A percentile compares a stretch with the other conserved stretches of the same genome.
Conservation (phyloP, 352 stramenopile genomes). For the Phytopythium chamaehyphon region DNA sequence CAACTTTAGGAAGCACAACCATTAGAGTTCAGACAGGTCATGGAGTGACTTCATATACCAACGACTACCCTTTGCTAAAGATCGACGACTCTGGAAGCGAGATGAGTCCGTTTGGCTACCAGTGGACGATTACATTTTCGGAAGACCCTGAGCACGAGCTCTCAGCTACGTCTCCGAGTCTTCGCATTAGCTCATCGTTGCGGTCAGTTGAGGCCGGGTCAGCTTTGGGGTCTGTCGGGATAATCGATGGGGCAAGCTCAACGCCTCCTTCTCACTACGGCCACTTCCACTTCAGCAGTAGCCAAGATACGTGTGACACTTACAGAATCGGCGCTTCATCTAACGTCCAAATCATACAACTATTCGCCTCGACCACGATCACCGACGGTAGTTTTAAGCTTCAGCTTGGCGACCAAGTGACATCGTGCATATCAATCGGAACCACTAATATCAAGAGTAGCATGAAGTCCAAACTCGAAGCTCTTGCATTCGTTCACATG, state of each 20-base stretch:
- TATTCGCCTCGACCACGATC: constrained; percentile 64
- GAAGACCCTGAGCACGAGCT: constrained; percentile 21
- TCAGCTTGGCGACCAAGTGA: constrained; percentile 43
- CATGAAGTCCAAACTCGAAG: constrained; percentile 33
- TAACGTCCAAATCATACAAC: constrained; percentile 55
- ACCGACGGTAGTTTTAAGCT: constrained; percentile 52
- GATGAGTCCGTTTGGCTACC: constrained; percentile 46
- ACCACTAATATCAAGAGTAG: constrained; percentile 17
- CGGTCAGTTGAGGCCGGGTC: constrained; percentile 34
- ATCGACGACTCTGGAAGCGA: constrained; percentile 35
- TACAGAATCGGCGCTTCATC: constrained; percentile 63
- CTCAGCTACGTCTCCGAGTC: constrained; percentile 24
- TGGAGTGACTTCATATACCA: constrained; percentile 22
- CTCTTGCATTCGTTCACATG: constrained; percentile 36
- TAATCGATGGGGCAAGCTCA: constrained; percentile 24
- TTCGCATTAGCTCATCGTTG: constrained; percentile 50
- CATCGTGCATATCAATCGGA: constrained; percentile 49
- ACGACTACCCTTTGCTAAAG: constrained; percentile 21
- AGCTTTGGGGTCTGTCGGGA: constrained; percentile 12
- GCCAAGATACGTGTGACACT: constrained; percentile 44
- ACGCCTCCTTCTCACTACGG: constrained; percentile 36
- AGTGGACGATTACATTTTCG: constrained; percentile 68
- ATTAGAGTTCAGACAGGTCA: constrained; percentile 45
- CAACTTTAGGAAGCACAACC: constrained; percentile 19
- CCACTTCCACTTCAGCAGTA: constrained; percentile 53